These are phyloP conservation scores for Astragalus membranaceus DNA, from an alignment of 306 rosid species.

Conservation along the genomic window DNA sequence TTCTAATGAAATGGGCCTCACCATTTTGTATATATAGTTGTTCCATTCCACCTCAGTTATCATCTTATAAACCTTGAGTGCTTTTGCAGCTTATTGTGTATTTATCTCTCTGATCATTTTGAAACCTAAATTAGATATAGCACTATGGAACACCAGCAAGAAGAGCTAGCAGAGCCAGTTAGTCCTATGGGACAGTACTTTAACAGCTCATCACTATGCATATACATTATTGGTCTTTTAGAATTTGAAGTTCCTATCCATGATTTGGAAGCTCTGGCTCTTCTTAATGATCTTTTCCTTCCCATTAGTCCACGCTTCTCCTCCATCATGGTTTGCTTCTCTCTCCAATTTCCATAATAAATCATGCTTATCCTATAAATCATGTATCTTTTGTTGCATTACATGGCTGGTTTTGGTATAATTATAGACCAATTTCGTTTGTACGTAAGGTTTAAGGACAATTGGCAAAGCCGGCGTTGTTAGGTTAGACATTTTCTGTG, in stretches of 20 bases:
- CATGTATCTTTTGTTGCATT: no score
- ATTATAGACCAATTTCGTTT: no score
- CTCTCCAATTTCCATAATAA: background rate
- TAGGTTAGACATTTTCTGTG: no score
- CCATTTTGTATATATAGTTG: background rate
- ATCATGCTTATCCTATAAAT: background rate
- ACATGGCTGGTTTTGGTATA: no score
- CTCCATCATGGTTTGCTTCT: conserved; percentile 40
- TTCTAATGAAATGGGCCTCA: no score
- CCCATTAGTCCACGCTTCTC: conserved; percentile 52
- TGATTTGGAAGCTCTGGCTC: conserved; percentile 8
- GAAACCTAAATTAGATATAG: background rate
- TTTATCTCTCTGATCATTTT: background rate
- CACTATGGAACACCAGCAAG: conserved; percentile 6
- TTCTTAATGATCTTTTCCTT: conserved; percentile 34
- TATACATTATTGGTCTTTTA: conserved; percentile 38
- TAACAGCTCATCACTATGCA: conserved; percentile 28
- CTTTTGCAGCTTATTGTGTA: background rate
- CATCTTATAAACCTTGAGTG: background rate
- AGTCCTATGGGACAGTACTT: conserved; percentile 58
- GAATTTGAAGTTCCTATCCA: conserved; percentile 40
- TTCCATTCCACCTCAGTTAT: background rate
- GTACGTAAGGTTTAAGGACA: no score
- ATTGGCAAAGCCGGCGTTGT: no score
- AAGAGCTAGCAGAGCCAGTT: conserved; percentile 33